Evolutionary conservation across 2,329 filamentous ascomycete species (phyloP).

Genomic region (Colletotrichum sp.): DNA sequence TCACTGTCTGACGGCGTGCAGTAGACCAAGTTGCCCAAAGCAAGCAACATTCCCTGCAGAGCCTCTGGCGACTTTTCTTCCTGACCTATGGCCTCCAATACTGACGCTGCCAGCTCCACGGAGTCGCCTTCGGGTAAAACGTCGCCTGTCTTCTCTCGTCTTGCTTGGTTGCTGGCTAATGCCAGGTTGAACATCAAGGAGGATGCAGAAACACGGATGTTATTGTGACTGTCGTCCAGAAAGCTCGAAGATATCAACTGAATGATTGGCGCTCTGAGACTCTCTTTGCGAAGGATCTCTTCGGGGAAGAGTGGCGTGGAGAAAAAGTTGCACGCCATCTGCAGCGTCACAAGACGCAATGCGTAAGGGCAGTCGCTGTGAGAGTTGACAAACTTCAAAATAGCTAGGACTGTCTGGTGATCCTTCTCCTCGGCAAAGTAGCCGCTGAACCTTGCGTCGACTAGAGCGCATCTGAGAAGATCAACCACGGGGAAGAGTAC

Average conservation of each 20-base stretch:
- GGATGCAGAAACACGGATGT: constrained; percentile 80
- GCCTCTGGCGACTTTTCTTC: constrained; percentile 72
- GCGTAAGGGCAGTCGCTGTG: constrained; percentile 74
- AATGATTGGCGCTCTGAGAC: constrained; percentile 64
- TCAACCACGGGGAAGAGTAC: constrained; percentile 84
- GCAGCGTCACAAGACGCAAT: constrained; percentile 81
- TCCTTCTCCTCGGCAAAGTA: constrained; percentile 80
- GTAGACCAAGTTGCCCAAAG: constrained; percentile 79
- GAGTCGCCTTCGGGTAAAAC: constrained; percentile 72
- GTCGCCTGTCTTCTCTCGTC: constrained; percentile 62
- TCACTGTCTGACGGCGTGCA: constrained; percentile 73
- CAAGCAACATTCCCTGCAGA: constrained; percentile 76
- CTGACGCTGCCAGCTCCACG: constrained; percentile 80
- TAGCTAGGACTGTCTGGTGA: constrained; percentile 65
- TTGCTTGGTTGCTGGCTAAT: constrained; percentile 69
- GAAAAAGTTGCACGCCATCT: constrained; percentile 87
- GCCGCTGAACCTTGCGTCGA: constrained; percentile 79
- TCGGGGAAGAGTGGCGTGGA: constrained; percentile 73
- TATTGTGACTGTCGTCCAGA: constrained; percentile 76
- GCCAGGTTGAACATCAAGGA: constrained; percentile 86
- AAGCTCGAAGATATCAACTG: constrained; percentile 78
- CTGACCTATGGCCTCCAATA: constrained; percentile 73
- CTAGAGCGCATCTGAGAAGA: constrained; percentile 77
- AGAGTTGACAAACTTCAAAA: constrained; percentile 66
- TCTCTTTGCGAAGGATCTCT: constrained; percentile 59